Percentiles rank a stretch among this genome's conserved stretches.
phyloP scores from a whole-genome alignment of 1,284 basidiomycete species.

The Hypsizygus ulmarius region DNA sequence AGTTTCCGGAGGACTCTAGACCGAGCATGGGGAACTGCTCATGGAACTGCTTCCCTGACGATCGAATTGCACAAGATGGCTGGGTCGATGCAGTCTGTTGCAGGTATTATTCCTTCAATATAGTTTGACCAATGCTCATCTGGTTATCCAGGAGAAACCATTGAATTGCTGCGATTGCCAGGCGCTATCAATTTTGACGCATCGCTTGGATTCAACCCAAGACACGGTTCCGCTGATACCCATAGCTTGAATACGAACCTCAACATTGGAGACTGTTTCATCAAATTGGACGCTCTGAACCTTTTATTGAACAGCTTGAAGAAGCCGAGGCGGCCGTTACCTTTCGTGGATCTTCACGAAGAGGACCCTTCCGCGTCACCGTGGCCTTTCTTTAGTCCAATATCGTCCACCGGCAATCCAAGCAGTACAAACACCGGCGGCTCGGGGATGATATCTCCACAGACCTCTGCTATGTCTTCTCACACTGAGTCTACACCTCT shows the following conservation, averaged over 20 bases:
- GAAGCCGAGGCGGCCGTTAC: constrained; percentile 17
- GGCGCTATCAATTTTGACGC: constrained; percentile 43
- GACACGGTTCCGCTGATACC: constrained; percentile 49
- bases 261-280: constrained; percentile 43
- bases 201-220: constrained; percentile 58
- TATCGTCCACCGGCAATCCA: constrained; percentile 20
- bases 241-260: constrained; percentile 52
- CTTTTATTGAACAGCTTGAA: constrained; percentile 33
- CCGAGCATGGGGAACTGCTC: constrained; percentile 61
- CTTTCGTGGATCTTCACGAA: neutral
- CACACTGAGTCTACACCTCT: constrained; percentile 23
- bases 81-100: constrained; percentile 36
- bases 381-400: constrained; percentile 1
- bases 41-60: constrained; percentile 50
- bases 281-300: constrained; percentile 48
- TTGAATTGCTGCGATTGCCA: constrained; percentile 43
- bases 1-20: constrained; percentile 65
- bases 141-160: constrained; percentile 19
- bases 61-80: constrained; percentile 49
- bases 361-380: constrained; percentile 8
- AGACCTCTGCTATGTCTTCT: constrained; percentile 23
- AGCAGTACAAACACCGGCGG: constrained; percentile 10
- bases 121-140: constrained; percentile 5
- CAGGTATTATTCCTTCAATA: constrained; percentile 8
- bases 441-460: constrained; percentile 17